Evolutionary conservation across 805 yeast species (phyloP).

Genomic region (Hanseniaspora mollemarum): DNA sequence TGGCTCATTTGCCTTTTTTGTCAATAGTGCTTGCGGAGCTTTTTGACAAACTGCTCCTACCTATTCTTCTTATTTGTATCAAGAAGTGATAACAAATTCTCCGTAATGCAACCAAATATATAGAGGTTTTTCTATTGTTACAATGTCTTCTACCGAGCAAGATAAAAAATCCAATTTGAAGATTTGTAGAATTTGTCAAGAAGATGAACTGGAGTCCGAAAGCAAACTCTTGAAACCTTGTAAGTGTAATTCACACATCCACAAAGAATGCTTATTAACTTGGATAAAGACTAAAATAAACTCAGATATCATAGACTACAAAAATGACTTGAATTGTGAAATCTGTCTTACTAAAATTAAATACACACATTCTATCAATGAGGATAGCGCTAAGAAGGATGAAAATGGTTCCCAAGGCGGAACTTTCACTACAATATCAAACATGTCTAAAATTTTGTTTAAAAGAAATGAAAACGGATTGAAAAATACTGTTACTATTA

Average conservation of each 20-base stretch:
- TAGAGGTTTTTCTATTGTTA: not conserved
- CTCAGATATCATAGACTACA: constrained; percentile 9
- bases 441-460: not conserved
- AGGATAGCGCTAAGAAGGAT: not conserved
- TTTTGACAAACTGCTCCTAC: not conserved
- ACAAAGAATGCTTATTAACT: constrained; percentile 5
- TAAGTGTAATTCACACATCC: constrained; percentile 10
- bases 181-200: constrained; percentile 14
- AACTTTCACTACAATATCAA: not conserved
- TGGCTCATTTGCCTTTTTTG: no score
- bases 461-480: not conserved
- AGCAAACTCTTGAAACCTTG: constrained; percentile 7
- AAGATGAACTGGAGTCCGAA: constrained; percentile 8
- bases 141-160: not conserved
- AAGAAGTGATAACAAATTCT: no score
- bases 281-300: constrained; percentile 11
- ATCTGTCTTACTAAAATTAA: constrained; percentile 4
- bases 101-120: not conserved
- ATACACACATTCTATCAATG: not conserved
- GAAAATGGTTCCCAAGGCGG: not conserved
- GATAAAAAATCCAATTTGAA: not conserved
- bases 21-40: no score
- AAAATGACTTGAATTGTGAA: constrained; percentile 14
- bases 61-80: not conserved
- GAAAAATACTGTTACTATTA: not conserved